A percentile compares a stretch with the other conserved stretches of the same genome.
These are phyloP conservation scores for Suhomyces chickasaworum DNA, from an alignment of 1,139 yeast species.

Conservation along the genomic window DNA sequence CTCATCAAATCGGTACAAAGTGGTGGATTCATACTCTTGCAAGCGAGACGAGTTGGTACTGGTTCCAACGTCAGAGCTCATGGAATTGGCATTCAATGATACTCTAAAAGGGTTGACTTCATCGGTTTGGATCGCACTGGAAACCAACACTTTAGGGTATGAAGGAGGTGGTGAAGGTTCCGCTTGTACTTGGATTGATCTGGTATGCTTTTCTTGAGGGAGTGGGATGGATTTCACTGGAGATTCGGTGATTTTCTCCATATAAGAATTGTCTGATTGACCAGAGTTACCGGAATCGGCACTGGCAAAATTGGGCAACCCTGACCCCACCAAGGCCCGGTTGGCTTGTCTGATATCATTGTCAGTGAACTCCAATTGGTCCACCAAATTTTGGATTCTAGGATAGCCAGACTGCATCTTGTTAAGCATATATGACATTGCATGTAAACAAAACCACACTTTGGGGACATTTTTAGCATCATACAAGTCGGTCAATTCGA, in stretches of 20 bases:
- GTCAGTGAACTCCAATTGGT: conserved; percentile 59
- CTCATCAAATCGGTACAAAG: conserved; percentile 10
- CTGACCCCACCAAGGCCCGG: conserved; percentile 60
- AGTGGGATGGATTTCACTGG: conserved; percentile 10
- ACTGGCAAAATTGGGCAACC: conserved; percentile 64
- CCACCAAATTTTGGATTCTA: conserved; percentile 63
- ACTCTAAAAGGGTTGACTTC: conserved; percentile 18
- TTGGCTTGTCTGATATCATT: conserved; percentile 73
- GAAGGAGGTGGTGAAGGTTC: conserved; percentile 6
- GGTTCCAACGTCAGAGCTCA: conserved; percentile 15
- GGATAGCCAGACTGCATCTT: conserved; percentile 60
- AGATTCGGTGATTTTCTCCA: conserved; percentile 18
- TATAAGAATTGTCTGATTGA: conserved; percentile 16
- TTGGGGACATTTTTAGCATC: conserved; percentile 92
- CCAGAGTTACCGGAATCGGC: conserved; percentile 33
- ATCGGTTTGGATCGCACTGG: conserved; percentile 21
- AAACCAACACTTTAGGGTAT: conserved; percentile 14
- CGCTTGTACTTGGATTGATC: conserved; percentile 6
- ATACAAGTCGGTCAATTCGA: conserved; percentile 89
- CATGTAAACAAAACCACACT: conserved; percentile 92
- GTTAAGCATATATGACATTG: conserved; percentile 69
- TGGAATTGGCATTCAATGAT: conserved; percentile 7
- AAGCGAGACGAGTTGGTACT: conserved; percentile 11
- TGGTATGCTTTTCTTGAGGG: conserved; percentile 5
- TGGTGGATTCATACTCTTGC: conserved; percentile 2